Base-by-base conservation (phyloP, 2,329 filamentous ascomycete species). In the Botrytis medusae region DNA sequence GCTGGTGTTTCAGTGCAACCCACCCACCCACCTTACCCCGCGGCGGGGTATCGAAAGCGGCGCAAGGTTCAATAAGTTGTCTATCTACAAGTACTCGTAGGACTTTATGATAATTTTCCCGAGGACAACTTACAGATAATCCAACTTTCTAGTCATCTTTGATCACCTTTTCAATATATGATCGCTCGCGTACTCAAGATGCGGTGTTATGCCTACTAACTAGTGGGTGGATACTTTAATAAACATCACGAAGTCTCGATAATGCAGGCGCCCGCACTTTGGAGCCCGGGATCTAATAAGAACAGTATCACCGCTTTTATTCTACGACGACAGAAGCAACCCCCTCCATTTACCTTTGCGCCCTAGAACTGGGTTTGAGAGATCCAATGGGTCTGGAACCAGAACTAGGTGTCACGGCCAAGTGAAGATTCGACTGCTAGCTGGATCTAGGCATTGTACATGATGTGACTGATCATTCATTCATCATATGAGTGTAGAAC, bases 1-100 rank as follows among this genome's bases (percentile, higher is more conserved):
- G 48, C 54, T 57, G 65, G 37, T 69, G 8, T 57, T 54, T 67
- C 32, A 40, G 48, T 42, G 34, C n/a, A 22, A 54, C 48, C 60
- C 60, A 48, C 48, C n/a, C 57, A 54, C 48, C 37, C 60, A 37
- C 48, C n/a, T 68, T 57, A 57, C 48, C 65, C 48, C 18, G 37
- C 48, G 5, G 37, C 12, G n/a, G 65, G n/a, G 34, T 32, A 32
- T 25, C 16, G n/a, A 32, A 37, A 68, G n/a, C 34, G n/a, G 10
- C 34, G 37, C 48, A 42, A 69, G 48, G 25, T 42, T 25, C 51
- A 69, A 29, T 57, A 44, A 6, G n/a, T 40, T 57, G 44, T 65
- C 63, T 48, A 54, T 54, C 48, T n/a, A 1, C 37, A 37, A 37
- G 37, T 37, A 37, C 34, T 37, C 40, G 40, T 16, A 37, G 29